Percentiles rank a stretch among this genome's conserved stretches.
Conservation (phyloP, 768 basidiomycete species). For the Astraeus odoratus region DNA sequence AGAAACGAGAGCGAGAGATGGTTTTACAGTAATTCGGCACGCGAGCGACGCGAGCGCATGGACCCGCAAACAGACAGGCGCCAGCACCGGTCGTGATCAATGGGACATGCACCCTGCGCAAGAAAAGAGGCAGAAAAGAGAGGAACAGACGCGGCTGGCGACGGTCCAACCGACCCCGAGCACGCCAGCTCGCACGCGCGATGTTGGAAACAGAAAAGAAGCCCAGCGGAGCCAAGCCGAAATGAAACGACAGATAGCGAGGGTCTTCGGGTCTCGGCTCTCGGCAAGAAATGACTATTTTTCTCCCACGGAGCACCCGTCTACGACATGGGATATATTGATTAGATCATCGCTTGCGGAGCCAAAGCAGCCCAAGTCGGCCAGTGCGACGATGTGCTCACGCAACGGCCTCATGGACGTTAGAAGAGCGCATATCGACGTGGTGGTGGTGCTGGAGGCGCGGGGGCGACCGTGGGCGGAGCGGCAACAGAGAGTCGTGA, state of each 20-base stretch:
- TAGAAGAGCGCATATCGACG: slow-evolving; percentile 25
- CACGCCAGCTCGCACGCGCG: not conserved
- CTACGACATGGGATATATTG: not conserved
- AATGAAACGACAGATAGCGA: not conserved
- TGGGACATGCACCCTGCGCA: not conserved
- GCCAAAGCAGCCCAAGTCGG: not conserved
- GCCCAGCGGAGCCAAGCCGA: too few relatives aligned
- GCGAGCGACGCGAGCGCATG: not conserved
- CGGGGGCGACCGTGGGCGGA: slow-evolving; percentile 27
- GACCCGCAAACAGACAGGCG: not conserved
- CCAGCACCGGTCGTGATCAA: not conserved
- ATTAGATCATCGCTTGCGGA: not conserved
- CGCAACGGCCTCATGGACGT: slow-evolving; percentile 25
- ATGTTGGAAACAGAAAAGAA: not conserved
- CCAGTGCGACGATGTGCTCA: slow-evolving; percentile 8
- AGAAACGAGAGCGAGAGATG: not conserved
- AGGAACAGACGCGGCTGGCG: not conserved
- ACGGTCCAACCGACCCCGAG: not conserved
- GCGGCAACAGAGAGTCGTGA: slow-evolving; percentile 24
- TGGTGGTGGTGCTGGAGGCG: slow-evolving; percentile 30
- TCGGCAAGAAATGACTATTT: not conserved
- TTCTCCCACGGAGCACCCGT: slow-evolving; percentile 1
- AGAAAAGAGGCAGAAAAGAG: not conserved
- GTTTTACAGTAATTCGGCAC: not conserved
- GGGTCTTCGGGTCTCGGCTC: not conserved